These are phyloP conservation scores for Lodderomyces beijingensis DNA, from an alignment of 1,139 yeast species.

Conservation along the genomic window DNA sequence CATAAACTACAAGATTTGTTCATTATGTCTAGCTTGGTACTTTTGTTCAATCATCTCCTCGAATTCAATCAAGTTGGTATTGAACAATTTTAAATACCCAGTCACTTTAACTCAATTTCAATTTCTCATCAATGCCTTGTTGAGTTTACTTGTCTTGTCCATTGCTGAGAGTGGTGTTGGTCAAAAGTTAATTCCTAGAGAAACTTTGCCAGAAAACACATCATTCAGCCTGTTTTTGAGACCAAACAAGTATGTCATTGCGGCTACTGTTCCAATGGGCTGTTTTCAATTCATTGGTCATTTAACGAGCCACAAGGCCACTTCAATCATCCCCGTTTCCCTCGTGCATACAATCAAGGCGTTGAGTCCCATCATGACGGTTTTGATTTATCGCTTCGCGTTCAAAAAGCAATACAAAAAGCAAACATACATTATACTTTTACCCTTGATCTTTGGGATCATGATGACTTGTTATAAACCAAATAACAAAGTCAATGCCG, in stretches of 20 bases:
- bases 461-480: conserved; percentile 72
- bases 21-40: conserved; percentile 74
- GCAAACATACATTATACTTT: conserved; percentile 71
- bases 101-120: conserved; percentile 83
- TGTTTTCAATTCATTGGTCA: conserved; percentile 88
- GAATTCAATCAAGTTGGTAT: conserved; percentile 72
- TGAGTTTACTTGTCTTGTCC: conserved; percentile 38
- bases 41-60: conserved; percentile 74
- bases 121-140: conserved; percentile 60
- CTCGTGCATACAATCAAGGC: conserved; percentile 91
- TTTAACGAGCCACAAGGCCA: conserved; percentile 83
- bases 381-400: conserved; percentile 64
- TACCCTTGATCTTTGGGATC: conserved; percentile 78
- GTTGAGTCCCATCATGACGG: conserved; percentile 82
- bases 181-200: conserved; percentile 46
- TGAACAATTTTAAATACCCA: conserved; percentile 69
- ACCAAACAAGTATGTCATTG: conserved; percentile 52
- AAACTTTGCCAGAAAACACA: conserved; percentile 45
- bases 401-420: conserved; percentile 53
- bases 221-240: conserved; percentile 33
- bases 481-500: conserved; percentile 1
- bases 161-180: conserved; percentile 14
- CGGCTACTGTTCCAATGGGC: conserved; percentile 88
- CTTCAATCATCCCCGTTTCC: conserved; percentile 83
- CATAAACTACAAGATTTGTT: conserved; percentile 24